Conservation (phyloP, 2,329 filamentous ascomycete genomes). For the Gaeumannomyces sp. region DNA sequence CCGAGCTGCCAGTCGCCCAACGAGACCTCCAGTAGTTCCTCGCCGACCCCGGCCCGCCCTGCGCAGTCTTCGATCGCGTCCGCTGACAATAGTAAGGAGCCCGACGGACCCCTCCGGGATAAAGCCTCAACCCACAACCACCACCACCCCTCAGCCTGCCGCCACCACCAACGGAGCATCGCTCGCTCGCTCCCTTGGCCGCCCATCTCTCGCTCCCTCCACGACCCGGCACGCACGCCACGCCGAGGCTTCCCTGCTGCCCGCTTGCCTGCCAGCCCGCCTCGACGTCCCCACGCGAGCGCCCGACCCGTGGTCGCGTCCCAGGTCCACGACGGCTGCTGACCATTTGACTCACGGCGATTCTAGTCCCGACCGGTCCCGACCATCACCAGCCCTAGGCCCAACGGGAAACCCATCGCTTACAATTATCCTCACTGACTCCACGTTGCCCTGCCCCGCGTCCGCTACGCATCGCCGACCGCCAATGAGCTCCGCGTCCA, state of each 20-base stretch:
- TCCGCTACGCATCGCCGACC: neutral
- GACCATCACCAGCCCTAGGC: neutral
- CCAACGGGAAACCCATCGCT: neutral
- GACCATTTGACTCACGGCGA: neutral
- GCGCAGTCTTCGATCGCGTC: neutral
- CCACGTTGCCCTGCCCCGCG: neutral
- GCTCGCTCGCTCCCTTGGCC: constrained; percentile 10
- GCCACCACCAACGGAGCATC: constrained; percentile 4
- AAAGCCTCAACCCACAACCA: constrained; percentile 5
- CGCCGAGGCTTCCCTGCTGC: neutral
- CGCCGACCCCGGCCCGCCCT: constrained; percentile 1
- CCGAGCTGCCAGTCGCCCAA: constrained; percentile 7
- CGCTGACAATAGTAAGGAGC: constrained; percentile 8
- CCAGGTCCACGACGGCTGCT: neutral
- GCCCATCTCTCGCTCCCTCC: constrained; percentile 1
- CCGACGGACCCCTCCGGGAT: constrained; percentile 9
- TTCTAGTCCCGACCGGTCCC: neutral
- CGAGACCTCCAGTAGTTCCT: constrained; percentile 6
- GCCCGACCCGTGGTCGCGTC: neutral
- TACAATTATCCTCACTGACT: neutral
- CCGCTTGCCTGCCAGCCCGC: neutral
- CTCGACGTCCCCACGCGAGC: neutral
- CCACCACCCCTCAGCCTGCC: neutral
- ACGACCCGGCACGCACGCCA: neutral
- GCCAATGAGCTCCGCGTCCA: neutral